Base-by-base conservation (phyloP, 257 asterid genomes). In the Apocynum venetum region DNA sequence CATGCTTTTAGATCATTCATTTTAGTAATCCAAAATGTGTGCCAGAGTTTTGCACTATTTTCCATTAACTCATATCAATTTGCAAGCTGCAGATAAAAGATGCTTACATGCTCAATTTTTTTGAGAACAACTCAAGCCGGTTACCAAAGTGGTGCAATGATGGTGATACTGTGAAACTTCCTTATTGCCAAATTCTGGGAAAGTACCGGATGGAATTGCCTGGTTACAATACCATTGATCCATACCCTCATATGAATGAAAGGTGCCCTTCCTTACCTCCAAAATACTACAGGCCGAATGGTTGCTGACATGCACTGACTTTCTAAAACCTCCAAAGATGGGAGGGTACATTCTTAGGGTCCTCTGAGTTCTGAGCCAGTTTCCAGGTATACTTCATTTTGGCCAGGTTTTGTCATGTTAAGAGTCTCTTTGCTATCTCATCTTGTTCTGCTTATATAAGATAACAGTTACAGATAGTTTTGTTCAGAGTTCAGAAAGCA, bases 111-210 rank as follows among this genome's bases (percentile, higher is more conserved):
- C 88, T 94, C 77, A 94, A 89, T 61, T 82, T 91, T 74, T 94
- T 88, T 5, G 98, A 92, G 49, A 87, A 84, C 87, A 82, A 94
- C 78, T 82, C 90, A 48, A 89, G 91, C 82, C 95, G 86, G 40
- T 84, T 94, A 90, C 98, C 98, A 1, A 80, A 82, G 80, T 94
- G 98, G 98, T 94, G 98, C 91, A 92, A 91, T 65, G 96, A 89
- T 3, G 96, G 82, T 72, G 97, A 92, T 89, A 87, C 85, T 0
- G 92, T 92, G 75, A 83, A 92, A 82, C 94, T 89, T 38, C 97
- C 98, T 43, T 94, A 81, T 84, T 94, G 98, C 85, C 98, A 94
- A 83, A 92, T 94, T 72, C 81, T 71, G 38, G 97, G 97, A 72
- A 86, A 86, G 81, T 94, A 94, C 79, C 74, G 91, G 61, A 92